Evolutionary conservation across 1,284 basidiomycete genomes (phyloP).

Genomic region (Apiotrichum montevideense): DNA sequence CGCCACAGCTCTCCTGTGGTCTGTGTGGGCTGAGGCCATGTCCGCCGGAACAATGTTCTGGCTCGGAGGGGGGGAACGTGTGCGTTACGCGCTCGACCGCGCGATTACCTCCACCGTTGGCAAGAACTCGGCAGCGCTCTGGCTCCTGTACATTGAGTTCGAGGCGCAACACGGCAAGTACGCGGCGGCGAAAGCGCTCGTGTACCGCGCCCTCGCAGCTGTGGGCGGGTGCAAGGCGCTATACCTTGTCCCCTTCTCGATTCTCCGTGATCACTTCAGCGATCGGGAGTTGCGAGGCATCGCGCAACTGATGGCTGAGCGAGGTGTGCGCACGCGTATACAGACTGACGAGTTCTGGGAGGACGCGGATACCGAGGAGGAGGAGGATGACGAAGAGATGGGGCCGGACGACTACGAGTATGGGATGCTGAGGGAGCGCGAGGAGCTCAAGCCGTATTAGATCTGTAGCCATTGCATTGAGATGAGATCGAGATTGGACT

Average conservation of each 20-base stretch:
- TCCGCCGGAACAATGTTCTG: slow-evolving; percentile 33
- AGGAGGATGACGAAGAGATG: slow-evolving; percentile 16
- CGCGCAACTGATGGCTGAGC: slow-evolving; percentile 72
- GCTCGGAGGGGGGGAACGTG: slow-evolving; percentile 38
- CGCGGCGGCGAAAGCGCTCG: slow-evolving; percentile 64
- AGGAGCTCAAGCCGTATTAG: slow-evolving; percentile 39
- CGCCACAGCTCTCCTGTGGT: slow-evolving; percentile 35
- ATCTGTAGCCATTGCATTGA: too few species aligned
- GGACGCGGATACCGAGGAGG: slow-evolving; percentile 29
- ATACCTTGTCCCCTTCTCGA: slow-evolving; percentile 76
- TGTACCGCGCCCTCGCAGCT: slow-evolving; percentile 73
- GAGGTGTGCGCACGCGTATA: slow-evolving; percentile 64
- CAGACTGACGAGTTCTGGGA: slow-evolving; percentile 58
- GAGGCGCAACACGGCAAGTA: slow-evolving; percentile 63
- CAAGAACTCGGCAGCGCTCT: slow-evolving; percentile 49
- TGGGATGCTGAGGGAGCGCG: slow-evolving; percentile 31
- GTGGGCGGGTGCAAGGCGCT: slow-evolving; percentile 54
- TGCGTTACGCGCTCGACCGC: slow-evolving; percentile 36
- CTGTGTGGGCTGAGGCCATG: slow-evolving; percentile 42
- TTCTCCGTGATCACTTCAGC: slow-evolving; percentile 61
- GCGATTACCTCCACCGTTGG: slow-evolving; percentile 30
- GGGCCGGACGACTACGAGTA: slow-evolving; percentile 33
- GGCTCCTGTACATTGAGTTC: slow-evolving; percentile 75
- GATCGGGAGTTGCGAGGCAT: slow-evolving; percentile 61
- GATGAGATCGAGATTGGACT: too few species aligned